Evolutionary conservation across 805 yeast genomes (phyloP), one percentile per base, ranked within the genome.

Genomic region (Geotrichum ghanense): DNA sequence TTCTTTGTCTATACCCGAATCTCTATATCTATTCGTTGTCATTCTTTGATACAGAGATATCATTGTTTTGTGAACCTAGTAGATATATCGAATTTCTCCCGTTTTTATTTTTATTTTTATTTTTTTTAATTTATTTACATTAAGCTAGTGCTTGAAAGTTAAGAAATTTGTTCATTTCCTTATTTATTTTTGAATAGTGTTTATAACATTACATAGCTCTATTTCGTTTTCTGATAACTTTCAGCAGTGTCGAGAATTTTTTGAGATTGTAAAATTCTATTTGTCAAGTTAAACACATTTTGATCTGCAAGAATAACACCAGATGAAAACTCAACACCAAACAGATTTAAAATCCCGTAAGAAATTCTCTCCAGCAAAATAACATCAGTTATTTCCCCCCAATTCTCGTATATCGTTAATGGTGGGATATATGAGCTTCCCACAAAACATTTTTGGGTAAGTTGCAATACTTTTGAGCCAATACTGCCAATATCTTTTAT

Each of bases 321-420:
- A 10, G 37, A 4, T n/a, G 12, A 31, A 31, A 75, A 58, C 14
- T 57, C 64, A 10, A 64, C 50, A 3, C 63, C 63, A 48, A 53
- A 56, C 22, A 49, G 48, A 39, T 55, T 55, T 41, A 56, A 57
- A 7, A 62, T 50, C 4, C 54, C 56, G 43, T 48, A 61, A 21
- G 49, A 53, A 17, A 56, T 47, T 25, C 58, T 44, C 14, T 49
- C 43, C 16, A 57, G 47, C 7, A 59, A 58, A 35, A 43, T 50
- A 25, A 51, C 50, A 20, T 50, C 53, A 16, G 42, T 45, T 3
- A 58, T 45, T 22, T 48, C 37, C 7, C 37, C 56, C 61, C 62
- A 57, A 21, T 39, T 39, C n/a, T 51, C 56, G 22, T 50, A 53
- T 2, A 48, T 47, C 9, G 47, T 43, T 20, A 51, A 37, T 1